Conservation (phyloP, 1,284 basidiomycete genomes). For the Apiotrichum mycotoxinovorans region DNA sequence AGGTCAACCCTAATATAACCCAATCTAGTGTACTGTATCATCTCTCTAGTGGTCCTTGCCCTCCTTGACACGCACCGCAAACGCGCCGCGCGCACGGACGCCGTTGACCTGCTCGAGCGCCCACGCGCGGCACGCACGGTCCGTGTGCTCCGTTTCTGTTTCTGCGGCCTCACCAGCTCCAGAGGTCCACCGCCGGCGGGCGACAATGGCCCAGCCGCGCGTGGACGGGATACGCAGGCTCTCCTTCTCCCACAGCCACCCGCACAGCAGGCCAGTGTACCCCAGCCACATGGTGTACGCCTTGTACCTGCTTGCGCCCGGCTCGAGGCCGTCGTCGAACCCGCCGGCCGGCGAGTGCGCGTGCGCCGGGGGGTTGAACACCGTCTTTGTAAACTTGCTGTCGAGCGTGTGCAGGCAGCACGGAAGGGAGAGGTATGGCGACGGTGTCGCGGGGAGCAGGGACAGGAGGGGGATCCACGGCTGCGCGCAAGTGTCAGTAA, state of each 20-base stretch:
- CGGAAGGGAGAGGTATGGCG: conserved; percentile 83
- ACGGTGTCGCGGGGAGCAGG: conserved; percentile 56
- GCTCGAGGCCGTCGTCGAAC: conserved; percentile 48
- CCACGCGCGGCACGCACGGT: conserved; percentile 35
- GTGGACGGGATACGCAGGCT: conserved; percentile 85
- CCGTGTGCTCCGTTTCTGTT: background rate
- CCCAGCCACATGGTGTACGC: conserved; percentile 79
- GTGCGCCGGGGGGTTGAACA: conserved; percentile 48
- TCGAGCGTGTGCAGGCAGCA: conserved; percentile 64
- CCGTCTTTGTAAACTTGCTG: conserved; percentile 39
- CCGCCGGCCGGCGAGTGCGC: conserved; percentile 35
- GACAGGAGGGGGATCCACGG: conserved; percentile 78
- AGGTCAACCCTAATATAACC: background rate
- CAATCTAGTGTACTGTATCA: too few species aligned
- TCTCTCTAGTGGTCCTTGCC: conserved; percentile 37
- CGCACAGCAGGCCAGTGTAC: conserved; percentile 63
- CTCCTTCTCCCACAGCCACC: conserved; percentile 85
- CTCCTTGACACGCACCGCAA: conserved; percentile 45
- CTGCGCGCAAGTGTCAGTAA: conserved; percentile 9
- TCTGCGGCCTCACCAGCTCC: too few species aligned
- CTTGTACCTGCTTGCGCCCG: conserved; percentile 68
- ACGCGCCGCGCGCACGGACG: conserved; percentile 38
- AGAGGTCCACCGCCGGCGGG: conserved; percentile 41
- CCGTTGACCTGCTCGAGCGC: conserved; percentile 40
- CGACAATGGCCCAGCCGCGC: conserved; percentile 76